phyloP scores from a whole-genome alignment of 1,139 yeast species.

The Pichia sp. region DNA sequence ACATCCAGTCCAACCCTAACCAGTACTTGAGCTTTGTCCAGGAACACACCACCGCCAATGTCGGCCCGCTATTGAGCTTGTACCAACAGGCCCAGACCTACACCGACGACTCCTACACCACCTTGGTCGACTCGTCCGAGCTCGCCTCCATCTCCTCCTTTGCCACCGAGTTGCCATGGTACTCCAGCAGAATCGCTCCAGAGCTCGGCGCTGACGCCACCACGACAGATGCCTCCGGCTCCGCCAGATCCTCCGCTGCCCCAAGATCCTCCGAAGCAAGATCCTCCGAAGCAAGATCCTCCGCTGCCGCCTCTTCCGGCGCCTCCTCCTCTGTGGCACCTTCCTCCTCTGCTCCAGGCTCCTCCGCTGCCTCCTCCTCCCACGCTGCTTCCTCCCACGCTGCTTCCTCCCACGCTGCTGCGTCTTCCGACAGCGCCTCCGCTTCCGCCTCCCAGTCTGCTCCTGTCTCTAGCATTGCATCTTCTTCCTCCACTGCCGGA shows the following conservation, averaged over 20 bases:
- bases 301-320: no score
- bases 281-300: no score
- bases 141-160: conserved; percentile 31
- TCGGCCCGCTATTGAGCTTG: conserved; percentile 34
- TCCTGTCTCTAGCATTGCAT: not conserved
- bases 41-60: conserved; percentile 24
- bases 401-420: conserved; percentile 15
- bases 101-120: conserved; percentile 41
- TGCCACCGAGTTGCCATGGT: conserved; percentile 42
- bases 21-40: conserved; percentile 32
- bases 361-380: conserved; percentile 23
- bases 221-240: conserved; percentile 20
- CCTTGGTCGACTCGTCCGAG: conserved; percentile 32
- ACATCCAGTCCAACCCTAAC: conserved; percentile 28
- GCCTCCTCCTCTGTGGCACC: no score
- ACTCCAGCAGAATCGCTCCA: conserved; percentile 36
- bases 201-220: conserved; percentile 23
- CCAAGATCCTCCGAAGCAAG: conserved; percentile 10
- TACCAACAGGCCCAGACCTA: conserved; percentile 36
- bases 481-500: conserved; percentile 15
- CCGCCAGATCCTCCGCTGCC: conserved; percentile 22
- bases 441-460: conserved; percentile 1
- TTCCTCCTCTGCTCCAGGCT: not conserved
- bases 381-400: conserved; percentile 23
- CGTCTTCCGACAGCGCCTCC: conserved; percentile 14